Evolutionary conservation across 2,329 filamentous ascomycete species (phyloP).

Genomic region (Pseudogymnoascus sp.): DNA sequence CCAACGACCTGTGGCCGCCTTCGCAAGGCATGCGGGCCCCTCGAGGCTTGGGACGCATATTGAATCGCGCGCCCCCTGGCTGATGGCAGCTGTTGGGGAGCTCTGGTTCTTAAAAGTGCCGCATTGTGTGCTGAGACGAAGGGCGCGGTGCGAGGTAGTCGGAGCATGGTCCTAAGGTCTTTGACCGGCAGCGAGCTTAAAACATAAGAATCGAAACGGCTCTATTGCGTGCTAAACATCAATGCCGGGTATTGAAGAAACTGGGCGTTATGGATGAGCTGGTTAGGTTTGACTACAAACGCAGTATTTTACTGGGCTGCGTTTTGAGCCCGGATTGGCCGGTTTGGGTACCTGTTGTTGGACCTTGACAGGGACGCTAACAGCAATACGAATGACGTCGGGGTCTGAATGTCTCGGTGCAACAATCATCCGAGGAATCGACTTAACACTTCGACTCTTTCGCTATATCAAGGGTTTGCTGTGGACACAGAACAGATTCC

Average conservation of each 20-base stretch:
- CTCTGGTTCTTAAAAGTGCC: background rate
- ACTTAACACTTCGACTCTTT: too few species aligned
- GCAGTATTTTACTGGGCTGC: background rate
- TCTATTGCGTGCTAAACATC: background rate
- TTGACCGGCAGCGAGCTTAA: background rate
- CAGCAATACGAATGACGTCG: background rate
- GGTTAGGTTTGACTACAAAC: constrained; percentile 1
- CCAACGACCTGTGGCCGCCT: background rate
- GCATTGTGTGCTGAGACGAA: background rate
- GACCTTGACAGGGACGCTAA: background rate
- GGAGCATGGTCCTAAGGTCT: constrained; percentile 3
- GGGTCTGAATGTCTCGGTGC: background rate
- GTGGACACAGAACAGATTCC: background rate
- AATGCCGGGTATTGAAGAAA: background rate
- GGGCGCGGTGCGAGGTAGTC: background rate
- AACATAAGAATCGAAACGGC: background rate
- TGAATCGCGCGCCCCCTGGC: background rate
- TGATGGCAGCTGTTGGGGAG: background rate
- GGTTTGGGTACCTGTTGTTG: background rate
- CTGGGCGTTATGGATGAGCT: background rate
- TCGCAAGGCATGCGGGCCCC: background rate
- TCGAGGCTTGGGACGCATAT: constrained; percentile 3
- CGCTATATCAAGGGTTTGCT: background rate
- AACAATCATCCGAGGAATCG: background rate
- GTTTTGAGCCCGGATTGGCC: background rate